Evolutionary conservation across 2,329 filamentous ascomycete genomes (phyloP).

Genomic region (Tolypocladium ovalisporum): DNA sequence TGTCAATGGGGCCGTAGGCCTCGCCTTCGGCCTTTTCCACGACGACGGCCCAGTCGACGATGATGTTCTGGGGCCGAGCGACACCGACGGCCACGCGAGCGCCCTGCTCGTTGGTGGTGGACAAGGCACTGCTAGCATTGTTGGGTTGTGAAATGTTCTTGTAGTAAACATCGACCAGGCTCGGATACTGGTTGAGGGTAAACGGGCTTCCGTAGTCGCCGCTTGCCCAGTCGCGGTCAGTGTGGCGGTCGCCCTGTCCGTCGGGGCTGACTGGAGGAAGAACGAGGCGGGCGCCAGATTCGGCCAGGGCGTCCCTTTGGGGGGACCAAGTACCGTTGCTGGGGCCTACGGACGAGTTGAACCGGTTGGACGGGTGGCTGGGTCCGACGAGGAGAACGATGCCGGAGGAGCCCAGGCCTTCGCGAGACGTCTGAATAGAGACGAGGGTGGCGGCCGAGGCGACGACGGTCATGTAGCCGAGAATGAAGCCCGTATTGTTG

Average conservation of each 20-base stretch:
- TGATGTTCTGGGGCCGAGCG: slow-evolving; percentile 52
- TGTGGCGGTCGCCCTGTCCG: slow-evolving; percentile 36
- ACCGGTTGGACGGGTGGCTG: slow-evolving; percentile 53
- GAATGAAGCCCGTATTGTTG: slow-evolving; percentile 45
- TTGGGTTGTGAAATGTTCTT: slow-evolving; percentile 38
- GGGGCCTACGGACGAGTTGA: slow-evolving; percentile 31
- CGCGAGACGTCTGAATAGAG: slow-evolving; percentile 48
- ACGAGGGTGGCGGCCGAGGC: slow-evolving; percentile 55
- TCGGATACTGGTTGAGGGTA: slow-evolving; percentile 48
- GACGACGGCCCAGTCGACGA: slow-evolving; percentile 75
- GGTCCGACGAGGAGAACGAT: slow-evolving; percentile 63
- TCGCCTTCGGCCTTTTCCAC: slow-evolving; percentile 67
- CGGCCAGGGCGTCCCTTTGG: slow-evolving; percentile 24
- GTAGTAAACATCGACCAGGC: slow-evolving; percentile 48
- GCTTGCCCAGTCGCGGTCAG: slow-evolving; percentile 15
- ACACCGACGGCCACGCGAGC: slow-evolving; percentile 68
- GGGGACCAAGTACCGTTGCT: slow-evolving; percentile 36
- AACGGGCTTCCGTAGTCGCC: slow-evolving; percentile 42
- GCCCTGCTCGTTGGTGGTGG: slow-evolving; percentile 62
- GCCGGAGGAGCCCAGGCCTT: slow-evolving; percentile 62
- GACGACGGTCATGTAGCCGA: slow-evolving; percentile 80
- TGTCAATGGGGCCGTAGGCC: slow-evolving; percentile 64
- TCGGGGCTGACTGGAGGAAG: slow-evolving; percentile 39
- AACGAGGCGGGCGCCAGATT: slow-evolving; percentile 44
- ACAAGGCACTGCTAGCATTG: slow-evolving; percentile 58